Conservation (phyloP, 805 yeast genomes). For the Candida lessepsii region DNA sequence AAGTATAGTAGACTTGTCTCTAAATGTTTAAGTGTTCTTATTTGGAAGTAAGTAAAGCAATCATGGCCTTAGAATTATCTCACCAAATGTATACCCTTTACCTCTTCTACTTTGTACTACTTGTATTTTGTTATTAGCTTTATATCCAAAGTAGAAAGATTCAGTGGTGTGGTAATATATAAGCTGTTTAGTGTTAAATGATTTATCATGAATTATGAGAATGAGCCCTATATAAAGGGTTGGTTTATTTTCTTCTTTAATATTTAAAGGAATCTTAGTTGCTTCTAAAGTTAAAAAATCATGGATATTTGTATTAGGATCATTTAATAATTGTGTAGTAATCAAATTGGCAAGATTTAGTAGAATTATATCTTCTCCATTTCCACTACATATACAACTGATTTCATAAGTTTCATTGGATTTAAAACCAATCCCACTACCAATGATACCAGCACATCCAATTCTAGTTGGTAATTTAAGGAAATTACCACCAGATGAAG, state of each 20-base stretch:
- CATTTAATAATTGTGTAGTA: constrained; percentile 4
- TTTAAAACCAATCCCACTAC: constrained; percentile 39
- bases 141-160: constrained; percentile 33
- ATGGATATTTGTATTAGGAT: constrained; percentile 1
- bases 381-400: constrained; percentile 48
- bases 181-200: constrained; percentile 14
- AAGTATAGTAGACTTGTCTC: too few relatives aligned
- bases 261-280: constrained; percentile 1
- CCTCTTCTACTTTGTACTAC: constrained; percentile 23
- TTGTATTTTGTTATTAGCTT: constrained; percentile 15
- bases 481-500: constrained; percentile 56
- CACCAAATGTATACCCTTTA: constrained; percentile 28
- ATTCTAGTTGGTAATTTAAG: constrained; percentile 49
- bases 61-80: constrained; percentile 10
- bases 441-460: constrained; percentile 54
- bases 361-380: constrained; percentile 53
- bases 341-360: constrained; percentile 40
- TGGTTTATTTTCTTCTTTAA: neutral
- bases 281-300: neutral
- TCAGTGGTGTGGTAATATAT: constrained; percentile 41
- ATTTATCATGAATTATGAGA: constrained; percentile 18
- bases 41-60: too few relatives aligned
- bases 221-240: constrained; percentile 33
- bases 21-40: too few relatives aligned
- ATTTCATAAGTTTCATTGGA: constrained; percentile 22